Evolutionary conservation across 352 stramenopile species (phyloP).

Genomic region (Globisporangium spiculum): DNA sequence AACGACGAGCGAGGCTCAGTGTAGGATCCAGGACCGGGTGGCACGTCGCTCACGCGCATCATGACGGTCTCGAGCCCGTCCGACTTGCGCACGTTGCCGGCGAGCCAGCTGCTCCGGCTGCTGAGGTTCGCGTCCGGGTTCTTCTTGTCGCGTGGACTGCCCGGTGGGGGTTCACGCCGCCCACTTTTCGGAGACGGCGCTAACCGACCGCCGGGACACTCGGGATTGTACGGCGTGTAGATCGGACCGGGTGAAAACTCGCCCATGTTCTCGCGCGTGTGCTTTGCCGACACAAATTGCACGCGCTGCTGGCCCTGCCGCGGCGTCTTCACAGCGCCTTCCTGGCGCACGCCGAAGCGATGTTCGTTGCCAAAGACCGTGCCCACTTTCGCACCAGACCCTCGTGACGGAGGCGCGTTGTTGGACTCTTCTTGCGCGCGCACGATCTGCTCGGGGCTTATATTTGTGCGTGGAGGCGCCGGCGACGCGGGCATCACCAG

Average conservation of each 20-base stretch:
- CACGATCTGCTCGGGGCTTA: slow-evolving; percentile 16
- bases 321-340: slow-evolving; percentile 29
- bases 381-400: slow-evolving; percentile 25
- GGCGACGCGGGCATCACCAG: slow-evolving; percentile 65
- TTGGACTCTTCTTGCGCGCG: slow-evolving; percentile 22
- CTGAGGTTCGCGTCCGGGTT: slow-evolving; percentile 76
- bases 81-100: slow-evolving; percentile 69
- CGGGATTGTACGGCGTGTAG: slow-evolving; percentile 69
- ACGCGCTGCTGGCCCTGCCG: slow-evolving; percentile 47
- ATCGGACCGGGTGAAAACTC: slow-evolving; percentile 85
- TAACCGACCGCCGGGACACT: slow-evolving; percentile 60
- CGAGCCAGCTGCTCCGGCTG: slow-evolving; percentile 79
- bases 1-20: slow-evolving; percentile 70
- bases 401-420: slow-evolving; percentile 16
- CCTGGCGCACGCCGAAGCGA: slow-evolving; percentile 62
- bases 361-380: slow-evolving; percentile 75
- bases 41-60: slow-evolving; percentile 66
- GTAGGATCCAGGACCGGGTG: slow-evolving; percentile 69
- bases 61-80: slow-evolving; percentile 74
- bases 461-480: slow-evolving; percentile 12
- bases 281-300: slow-evolving; percentile 71
- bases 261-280: slow-evolving; percentile 83
- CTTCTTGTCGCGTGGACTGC: slow-evolving; percentile 42
- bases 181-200: slow-evolving; percentile 45
- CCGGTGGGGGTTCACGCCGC: slow-evolving; percentile 33